Percentiles rank a stretch among this genome's conserved stretches.
Evolutionary conservation across 2,329 filamentous ascomycete species (phyloP).

Genomic region (Diaporthe sp.): DNA sequence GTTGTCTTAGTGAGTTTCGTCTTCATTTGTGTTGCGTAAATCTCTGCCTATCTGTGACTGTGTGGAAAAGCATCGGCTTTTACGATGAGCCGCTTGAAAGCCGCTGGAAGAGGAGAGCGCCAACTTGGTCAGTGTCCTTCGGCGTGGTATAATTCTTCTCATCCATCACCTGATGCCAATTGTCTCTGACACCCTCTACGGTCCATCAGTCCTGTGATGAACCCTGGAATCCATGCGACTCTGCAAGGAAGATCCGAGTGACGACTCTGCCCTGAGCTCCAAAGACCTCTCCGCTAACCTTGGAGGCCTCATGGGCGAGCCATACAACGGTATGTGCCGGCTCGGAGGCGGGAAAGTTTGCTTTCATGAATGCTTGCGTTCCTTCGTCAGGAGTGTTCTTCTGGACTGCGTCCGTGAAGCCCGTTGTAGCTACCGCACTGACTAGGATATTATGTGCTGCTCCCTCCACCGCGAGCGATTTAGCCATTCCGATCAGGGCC

Average conservation of each 20-base stretch:
- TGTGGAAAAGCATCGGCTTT: too few species aligned
- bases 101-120: neutral
- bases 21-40: too few species aligned
- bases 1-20: too few species aligned
- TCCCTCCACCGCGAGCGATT: neutral
- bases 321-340: neutral
- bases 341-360: neutral
- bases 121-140: neutral
- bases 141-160: neutral
- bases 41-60: too few species aligned
- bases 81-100: neutral
- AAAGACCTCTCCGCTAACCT: neutral
- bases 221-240: neutral
- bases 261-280: neutral
- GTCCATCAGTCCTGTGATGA: neutral
- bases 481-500: neutral
- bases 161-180: conserved; percentile 1
- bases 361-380: neutral
- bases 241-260: neutral
- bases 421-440: neutral
- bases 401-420: neutral
- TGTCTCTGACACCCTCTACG: neutral
- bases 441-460: neutral
- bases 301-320: neutral
- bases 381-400: neutral